Evolutionary conservation across 306 rosid genomes (phyloP).

Genomic region (Canavalia gladiata): DNA sequence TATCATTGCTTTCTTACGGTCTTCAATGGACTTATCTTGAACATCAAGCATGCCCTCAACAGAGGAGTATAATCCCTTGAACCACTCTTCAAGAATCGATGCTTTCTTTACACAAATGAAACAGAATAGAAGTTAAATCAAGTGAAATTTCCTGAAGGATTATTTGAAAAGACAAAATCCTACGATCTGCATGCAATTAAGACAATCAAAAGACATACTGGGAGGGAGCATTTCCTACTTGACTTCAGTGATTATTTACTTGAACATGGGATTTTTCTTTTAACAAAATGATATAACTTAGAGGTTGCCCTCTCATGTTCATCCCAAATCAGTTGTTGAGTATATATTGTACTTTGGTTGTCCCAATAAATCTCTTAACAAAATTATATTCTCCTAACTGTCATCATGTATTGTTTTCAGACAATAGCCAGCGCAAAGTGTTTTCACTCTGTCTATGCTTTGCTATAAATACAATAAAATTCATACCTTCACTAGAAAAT

Average conservation of each 20-base stretch:
- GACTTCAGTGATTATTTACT: no score
- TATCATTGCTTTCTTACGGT: conserved; percentile 74
- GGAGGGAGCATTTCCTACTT: background rate
- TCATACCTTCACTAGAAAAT: conserved; percentile 82
- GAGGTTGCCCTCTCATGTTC: conserved; percentile 24
- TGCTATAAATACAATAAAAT: conserved; percentile 11
- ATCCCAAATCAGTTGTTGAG: background rate
- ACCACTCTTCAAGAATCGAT: conserved; percentile 82
- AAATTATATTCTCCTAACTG: background rate
- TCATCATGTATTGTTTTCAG: background rate
- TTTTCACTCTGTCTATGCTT: background rate
- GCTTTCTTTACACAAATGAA: conserved; percentile 65
- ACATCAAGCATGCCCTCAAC: conserved; percentile 54
- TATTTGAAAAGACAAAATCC: conserved; percentile 23
- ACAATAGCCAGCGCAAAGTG: background rate
- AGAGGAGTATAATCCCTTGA: conserved; percentile 65
- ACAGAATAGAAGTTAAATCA: conserved; percentile 30
- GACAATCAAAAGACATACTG: conserved; percentile 6
- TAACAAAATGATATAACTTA: background rate
- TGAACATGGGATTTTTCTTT: no score
- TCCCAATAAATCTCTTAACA: background rate
- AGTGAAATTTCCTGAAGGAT: conserved; percentile 8
- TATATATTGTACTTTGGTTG: background rate
- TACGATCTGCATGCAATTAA: conserved; percentile 19
- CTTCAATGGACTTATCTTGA: conserved; percentile 56